A percentile compares a stretch with the other conserved stretches of the same genome.
Evolutionary conservation across 2,329 filamentous ascomycete genomes (phyloP).

Genomic region (Aureobasidium sp.): DNA sequence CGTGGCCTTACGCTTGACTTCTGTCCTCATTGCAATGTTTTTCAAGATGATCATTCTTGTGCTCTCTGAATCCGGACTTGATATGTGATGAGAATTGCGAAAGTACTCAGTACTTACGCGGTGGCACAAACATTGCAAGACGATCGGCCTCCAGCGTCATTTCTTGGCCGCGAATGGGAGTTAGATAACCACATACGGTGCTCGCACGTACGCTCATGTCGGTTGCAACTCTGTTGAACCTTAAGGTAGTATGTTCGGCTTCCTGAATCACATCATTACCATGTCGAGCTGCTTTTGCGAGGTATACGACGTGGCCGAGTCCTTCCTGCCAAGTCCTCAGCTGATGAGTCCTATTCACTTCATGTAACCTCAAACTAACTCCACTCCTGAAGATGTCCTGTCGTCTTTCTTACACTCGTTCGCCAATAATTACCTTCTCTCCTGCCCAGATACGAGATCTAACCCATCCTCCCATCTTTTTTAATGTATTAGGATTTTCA

Average conservation of each 20-base stretch:
- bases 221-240: background rate
- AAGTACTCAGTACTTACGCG: too few relatives aligned
- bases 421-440: background rate
- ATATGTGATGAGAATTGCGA: background rate
- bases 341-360: background rate
- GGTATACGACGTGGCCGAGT: background rate
- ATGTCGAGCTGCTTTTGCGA: background rate
- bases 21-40: background rate
- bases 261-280: background rate
- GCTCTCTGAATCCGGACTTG: conserved; percentile 4
- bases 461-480: background rate
- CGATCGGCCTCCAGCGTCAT: background rate
- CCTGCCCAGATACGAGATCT: background rate
- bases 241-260: background rate
- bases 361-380: background rate
- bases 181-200: background rate
- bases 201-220: background rate
- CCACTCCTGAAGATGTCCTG: background rate
- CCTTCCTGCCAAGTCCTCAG: background rate
- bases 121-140: background rate
- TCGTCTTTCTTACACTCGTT: background rate
- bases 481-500: background rate
- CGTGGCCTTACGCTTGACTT: conserved; percentile 4
- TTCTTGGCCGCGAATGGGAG: background rate
- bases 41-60: conserved; percentile 2